Base-by-base conservation (phyloP, 805 yeast species). In the Cephaloascus fragrans region DNA sequence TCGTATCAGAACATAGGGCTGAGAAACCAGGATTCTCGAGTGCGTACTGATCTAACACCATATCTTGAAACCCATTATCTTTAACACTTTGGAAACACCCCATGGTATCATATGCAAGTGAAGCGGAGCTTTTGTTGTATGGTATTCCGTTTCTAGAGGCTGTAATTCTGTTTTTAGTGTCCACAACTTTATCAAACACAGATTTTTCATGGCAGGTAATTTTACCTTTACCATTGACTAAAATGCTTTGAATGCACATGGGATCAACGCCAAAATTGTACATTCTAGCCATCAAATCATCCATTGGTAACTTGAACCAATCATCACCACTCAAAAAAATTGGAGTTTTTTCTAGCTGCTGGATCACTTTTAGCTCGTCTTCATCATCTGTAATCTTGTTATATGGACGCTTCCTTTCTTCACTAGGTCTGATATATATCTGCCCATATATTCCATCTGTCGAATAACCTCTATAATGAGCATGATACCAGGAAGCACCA, bases 401-500 rank as follows among this genome's bases (percentile, higher is more conserved):
- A 39, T 65, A 68, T 3, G 66, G 64, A 31, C 63, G 47, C n/a
- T 37, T 42, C 17, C 54, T 44, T 5, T 46, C 46, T 1, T 45
- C 49, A 15, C 47, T 43, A 1, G 71, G 67, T 37, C 67, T 71
- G 4, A 67, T 52, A 20, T 71, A 58, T 19, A 74, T 47, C 1
- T 69, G 69, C 4, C 78, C 80, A 16, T 61, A 56, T 3, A 75
- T 47, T 1, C 79, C 79, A 42, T 70, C 73, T 26, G 68, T 57
- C 39, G 66, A 59, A 44, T 73, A 75, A 2, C 69, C 67, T 8
- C 62, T 50, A 39, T 56, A 59, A 39, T 75, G 80, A 3, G 77
- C 63, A 44, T 75, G 81, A 50, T 73, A 75, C 80, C 80, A 75
- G 38, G 56, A 68, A 1, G 77, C 65, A 0, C 81, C 81, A 20